Percentiles rank a stretch among this genome's conserved stretches.
These are phyloP conservation scores for Diaporthe capsici DNA, from an alignment of 2,329 filamentous ascomycete genomes.

Conservation along the genomic window DNA sequence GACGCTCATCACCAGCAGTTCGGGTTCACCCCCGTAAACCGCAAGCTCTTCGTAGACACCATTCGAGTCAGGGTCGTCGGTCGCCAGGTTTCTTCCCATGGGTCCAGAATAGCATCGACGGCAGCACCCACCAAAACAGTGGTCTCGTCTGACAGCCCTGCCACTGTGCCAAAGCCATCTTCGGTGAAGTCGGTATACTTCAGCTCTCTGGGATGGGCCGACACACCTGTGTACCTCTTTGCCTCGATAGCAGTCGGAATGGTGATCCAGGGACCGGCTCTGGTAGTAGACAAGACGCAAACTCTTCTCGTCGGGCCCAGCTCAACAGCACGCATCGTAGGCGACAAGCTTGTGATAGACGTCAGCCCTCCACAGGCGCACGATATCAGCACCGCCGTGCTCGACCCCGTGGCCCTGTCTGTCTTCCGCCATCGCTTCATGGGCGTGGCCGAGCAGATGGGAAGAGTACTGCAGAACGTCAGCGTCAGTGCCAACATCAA, in stretches of 20 bases:
- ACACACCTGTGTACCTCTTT: slow-evolving; percentile 43
- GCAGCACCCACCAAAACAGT: background rate
- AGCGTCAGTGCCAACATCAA: slow-evolving; percentile 65
- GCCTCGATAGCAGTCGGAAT: background rate
- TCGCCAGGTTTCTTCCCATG: background rate
- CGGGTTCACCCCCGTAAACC: slow-evolving; percentile 27
- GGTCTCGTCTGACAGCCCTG: background rate
- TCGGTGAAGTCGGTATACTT: slow-evolving; percentile 41
- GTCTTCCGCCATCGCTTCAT: slow-evolving; percentile 71
- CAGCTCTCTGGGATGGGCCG: slow-evolving; percentile 40
- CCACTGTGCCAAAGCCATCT: background rate
- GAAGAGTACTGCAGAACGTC: slow-evolving; percentile 67
- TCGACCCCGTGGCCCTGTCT: slow-evolving; percentile 52
- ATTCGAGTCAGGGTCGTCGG: slow-evolving; percentile 24
- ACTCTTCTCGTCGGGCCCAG: slow-evolving; percentile 58
- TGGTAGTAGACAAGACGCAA: slow-evolving; percentile 55
- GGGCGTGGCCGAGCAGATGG: slow-evolving; percentile 72
- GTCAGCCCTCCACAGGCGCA: slow-evolving; percentile 36
- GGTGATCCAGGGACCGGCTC: slow-evolving; percentile 22
- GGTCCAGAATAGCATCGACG: background rate
- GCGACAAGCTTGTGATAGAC: slow-evolving; percentile 56
- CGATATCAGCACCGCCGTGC: slow-evolving; percentile 2
- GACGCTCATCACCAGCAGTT: slow-evolving; percentile 32
- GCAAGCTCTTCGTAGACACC: slow-evolving; percentile 36
- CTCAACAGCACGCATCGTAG: slow-evolving; percentile 53